Base-by-base conservation (phyloP, 768 basidiomycete species). In the Auriscalpium vulgare region DNA sequence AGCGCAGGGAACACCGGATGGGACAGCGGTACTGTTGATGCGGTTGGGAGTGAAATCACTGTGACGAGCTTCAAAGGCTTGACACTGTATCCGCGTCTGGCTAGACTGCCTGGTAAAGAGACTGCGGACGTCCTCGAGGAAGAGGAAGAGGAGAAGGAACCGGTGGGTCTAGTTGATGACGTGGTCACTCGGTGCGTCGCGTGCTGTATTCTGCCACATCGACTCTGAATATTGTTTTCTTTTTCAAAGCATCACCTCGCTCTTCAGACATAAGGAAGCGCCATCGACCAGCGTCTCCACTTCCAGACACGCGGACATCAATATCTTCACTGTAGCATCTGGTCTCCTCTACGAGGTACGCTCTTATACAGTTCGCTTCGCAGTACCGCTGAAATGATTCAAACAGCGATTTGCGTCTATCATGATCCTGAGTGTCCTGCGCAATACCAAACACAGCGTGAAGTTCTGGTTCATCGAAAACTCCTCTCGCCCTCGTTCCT, bases 401-500 rank as follows among this genome's bases (percentile, higher is more conserved):
- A 29, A 29, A 8, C 60, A 98, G 93, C 86, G 97, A 14, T 98
- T 99, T 71, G 94, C 86, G 0, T 92, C 91, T 9, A 97, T 99
- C 73, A 99, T 98, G 97, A 91, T 97, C 55, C 77, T 97, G 37
- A 95, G 93, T 62, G 97, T 99, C 36, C 76, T 98, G 60, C 85
- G 86, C 43, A 95, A 98, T 66, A 98, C 97, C 16, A 85, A 93
- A 17, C 89, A 87, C 65, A 88, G 84, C 29, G 95, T 99, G 70
- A 99, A 99, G 69, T 99, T 98, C 73, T 98, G 97, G 97, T 98
- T 98, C 72, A 98, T 99, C 60, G 91, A 97, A 68, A 98, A 99
- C 73, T 99, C 80, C 79, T 98, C 13, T 98, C 95, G 0, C 97
- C 95, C 0, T 89, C 94, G 0, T 99, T 99, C 81, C 72, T 97